phyloP scores from a whole-genome alignment of 306 rosid genomes.

The Cyamopsis tetragonoloba region DNA sequence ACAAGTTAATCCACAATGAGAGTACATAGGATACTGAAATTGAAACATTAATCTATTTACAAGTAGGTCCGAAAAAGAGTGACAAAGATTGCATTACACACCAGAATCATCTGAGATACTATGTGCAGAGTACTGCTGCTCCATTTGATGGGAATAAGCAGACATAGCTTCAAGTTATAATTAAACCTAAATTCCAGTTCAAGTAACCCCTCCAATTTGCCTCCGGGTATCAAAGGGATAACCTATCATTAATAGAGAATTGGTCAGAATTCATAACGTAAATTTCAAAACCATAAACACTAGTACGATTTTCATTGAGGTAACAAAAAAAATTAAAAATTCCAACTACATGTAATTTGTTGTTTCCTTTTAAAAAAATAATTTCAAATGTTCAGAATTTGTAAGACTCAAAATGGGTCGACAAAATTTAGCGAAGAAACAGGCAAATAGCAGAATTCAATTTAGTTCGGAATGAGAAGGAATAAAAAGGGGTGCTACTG shows the following conservation, averaged over 20 bases:
- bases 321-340: background rate
- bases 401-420: background rate
- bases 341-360: background rate
- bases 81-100: slow-evolving; percentile 27
- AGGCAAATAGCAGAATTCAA: background rate
- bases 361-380: background rate
- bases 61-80: background rate
- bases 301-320: background rate
- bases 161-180: slow-evolving; percentile 47
- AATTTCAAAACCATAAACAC: background rate
- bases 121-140: slow-evolving; percentile 51
- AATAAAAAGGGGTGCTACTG: background rate
- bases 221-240: slow-evolving; percentile 33
- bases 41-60: background rate
- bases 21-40: background rate
- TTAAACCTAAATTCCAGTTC: slow-evolving; percentile 23
- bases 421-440: no score
- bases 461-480: background rate
- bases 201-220: slow-evolving; percentile 25
- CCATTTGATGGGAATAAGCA: slow-evolving; percentile 61
- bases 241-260: slow-evolving; percentile 36
- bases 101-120: slow-evolving; percentile 57
- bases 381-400: background rate
- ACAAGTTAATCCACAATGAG: background rate
- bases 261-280: background rate